Conservation (phyloP, 2,329 filamentous ascomycete species). For the Tympanopsis confertula region DNA sequence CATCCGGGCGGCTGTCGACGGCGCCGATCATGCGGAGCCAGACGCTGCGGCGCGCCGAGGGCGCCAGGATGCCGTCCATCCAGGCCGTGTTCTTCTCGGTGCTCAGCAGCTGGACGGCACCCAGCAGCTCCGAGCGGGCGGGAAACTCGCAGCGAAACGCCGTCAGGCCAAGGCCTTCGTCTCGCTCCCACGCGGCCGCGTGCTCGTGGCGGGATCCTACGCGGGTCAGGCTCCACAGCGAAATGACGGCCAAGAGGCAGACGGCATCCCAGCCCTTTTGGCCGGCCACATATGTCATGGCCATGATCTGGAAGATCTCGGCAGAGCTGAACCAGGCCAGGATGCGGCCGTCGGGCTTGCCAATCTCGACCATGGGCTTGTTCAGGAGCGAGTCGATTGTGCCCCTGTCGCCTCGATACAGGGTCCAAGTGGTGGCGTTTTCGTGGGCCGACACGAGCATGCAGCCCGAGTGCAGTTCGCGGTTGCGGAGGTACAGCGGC, state of each 20-base stretch:
- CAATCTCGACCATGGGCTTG: conserved; percentile 13
- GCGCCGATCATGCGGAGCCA: conserved; percentile 5
- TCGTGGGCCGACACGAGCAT: conserved; percentile 13
- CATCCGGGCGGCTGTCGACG: background rate
- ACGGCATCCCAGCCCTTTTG: conserved; percentile 12
- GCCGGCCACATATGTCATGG: conserved; percentile 13
- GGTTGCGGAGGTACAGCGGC: conserved; percentile 10
- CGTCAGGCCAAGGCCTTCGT: conserved; percentile 7
- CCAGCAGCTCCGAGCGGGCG: conserved; percentile 9
- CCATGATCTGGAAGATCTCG: conserved; percentile 9
- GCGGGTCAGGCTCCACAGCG: conserved; percentile 2
- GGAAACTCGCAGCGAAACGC: conserved; percentile 8
- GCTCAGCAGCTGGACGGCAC: conserved; percentile 9
- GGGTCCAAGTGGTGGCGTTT: conserved; percentile 13
- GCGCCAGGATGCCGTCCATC: conserved; percentile 12
- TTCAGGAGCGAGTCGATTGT: conserved; percentile 13
- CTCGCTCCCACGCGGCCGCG: conserved; percentile 6
- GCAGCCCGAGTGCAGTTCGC: conserved; percentile 12
- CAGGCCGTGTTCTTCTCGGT: conserved; percentile 6
- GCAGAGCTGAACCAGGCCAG: conserved; percentile 9
- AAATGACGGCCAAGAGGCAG: conserved; percentile 7
- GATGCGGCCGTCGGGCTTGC: conserved; percentile 2
- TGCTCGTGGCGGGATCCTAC: conserved; percentile 2
- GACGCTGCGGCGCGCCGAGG: conserved; percentile 8
- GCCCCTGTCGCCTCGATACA: conserved; percentile 13